phyloP scores from a whole-genome alignment of 768 basidiomycete species.

The Termitomyces heimii region DNA sequence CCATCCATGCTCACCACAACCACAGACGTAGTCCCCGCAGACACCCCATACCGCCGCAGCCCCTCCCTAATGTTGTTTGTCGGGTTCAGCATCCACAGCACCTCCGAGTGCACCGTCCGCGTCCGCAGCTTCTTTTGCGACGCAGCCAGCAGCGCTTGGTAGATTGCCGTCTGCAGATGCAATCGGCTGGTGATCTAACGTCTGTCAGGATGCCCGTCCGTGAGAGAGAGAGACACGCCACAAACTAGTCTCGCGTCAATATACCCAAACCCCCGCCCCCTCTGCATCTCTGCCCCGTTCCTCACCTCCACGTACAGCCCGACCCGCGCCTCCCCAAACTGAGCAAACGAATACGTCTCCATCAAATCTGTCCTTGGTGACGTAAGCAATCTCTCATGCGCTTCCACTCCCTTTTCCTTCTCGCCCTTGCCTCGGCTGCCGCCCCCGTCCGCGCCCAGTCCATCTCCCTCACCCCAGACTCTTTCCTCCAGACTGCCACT shows the following conservation, averaged over 20 bases:
- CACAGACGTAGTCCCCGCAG: constrained; percentile 55
- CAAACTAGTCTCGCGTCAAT: constrained; percentile 80
- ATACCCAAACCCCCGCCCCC: constrained; percentile 78
- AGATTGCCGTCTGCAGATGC: constrained; percentile 81
- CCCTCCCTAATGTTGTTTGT: constrained; percentile 91
- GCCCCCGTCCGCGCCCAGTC: constrained; percentile 23
- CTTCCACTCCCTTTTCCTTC: constrained; percentile 20
- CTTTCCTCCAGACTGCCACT: constrained; percentile 30
- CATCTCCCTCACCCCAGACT: constrained; percentile 45
- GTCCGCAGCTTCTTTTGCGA: constrained; percentile 60
- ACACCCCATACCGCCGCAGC: constrained; percentile 80
- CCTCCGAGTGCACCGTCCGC: constrained; percentile 86
- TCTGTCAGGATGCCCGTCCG: constrained; percentile 1
- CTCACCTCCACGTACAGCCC: constrained; percentile 63
- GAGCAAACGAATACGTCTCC: constrained; percentile 51
- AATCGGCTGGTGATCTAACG: constrained; percentile 74
- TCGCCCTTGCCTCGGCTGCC: constrained; percentile 24
- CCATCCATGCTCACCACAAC: constrained; percentile 63
- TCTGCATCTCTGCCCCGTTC: constrained; percentile 60
- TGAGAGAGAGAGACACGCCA: no score
- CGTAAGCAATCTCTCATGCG: constrained; percentile 11
- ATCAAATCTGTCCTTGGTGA: constrained; percentile 23
- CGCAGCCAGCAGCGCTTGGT: constrained; percentile 73
- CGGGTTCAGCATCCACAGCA: constrained; percentile 83
- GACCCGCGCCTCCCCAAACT: constrained; percentile 47